Base-by-base conservation (phyloP, 2,329 filamentous ascomycete species). In the Colletotrichum agaves region DNA sequence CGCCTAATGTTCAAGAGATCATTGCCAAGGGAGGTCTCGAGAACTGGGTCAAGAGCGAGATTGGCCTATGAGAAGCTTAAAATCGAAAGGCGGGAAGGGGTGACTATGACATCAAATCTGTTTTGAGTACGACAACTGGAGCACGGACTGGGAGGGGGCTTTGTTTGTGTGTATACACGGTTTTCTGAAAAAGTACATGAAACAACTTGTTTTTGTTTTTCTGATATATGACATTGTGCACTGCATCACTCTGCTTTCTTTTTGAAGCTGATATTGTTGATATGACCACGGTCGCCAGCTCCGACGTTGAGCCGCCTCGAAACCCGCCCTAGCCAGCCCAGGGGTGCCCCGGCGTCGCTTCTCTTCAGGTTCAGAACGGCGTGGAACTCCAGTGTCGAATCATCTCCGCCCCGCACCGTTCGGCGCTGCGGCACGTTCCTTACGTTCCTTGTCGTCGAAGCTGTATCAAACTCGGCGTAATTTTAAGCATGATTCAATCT, bases 1-100 rank as follows among this genome's bases (percentile, higher is more conserved):
- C 93, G 13, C 88, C 91, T 0, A 97, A 95, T 75, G 91, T 97
- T 62, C 94, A 97, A 78, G 92, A 92, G 74, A 94, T 95, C 63
- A 93, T 95, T 73, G 91, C 92, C 0, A 79, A 85, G 56, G 93
- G 93, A 2, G 93, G 93, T 0, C 75, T 97, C 68, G 92, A 94
- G 83, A 90, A 89, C 70, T 97, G 93, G 93, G 91, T 96, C 10
- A 91, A 91, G 84, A 84, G 85, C 63, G 84, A 92, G 77, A 91
- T 94, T 35, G n/a, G 19, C 43, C 57, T 57, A 12, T 49, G 37
- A 37, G 2, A 2, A 15, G 13, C 8, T 15, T 21, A 5, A 0
- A 12, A 23, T 1, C 23, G n/a, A 5, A 12, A 5, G 37, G 33
- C n/a, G 41, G 17, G 31, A 49, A 1, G 12, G 19, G 44, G 19